Conservation (phyloP, 129 eudicot genomes). For the Oenanthe sinensis region DNA sequence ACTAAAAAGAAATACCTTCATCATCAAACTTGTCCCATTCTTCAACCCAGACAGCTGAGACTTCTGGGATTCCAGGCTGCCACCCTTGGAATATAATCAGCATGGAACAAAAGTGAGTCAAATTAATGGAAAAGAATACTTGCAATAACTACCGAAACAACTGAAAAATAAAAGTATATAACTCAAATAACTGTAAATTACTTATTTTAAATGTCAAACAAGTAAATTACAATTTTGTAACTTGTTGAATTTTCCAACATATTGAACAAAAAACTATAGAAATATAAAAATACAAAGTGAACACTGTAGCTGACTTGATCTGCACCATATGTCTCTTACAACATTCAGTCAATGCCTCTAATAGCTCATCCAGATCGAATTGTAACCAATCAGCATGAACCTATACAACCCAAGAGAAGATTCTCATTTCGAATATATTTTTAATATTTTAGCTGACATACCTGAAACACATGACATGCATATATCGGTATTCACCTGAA, state of each 20-base stretch:
- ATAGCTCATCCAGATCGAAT: conserved; percentile 86
- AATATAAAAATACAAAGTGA: background rate
- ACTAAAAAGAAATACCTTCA: conserved; percentile 50
- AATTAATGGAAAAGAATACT: background rate
- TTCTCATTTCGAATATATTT: background rate
- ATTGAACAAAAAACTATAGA: background rate
- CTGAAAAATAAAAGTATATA: background rate
- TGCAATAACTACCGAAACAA: background rate
- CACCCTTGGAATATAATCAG: conserved; percentile 51
- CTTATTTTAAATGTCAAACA: background rate
- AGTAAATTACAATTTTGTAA: background rate
- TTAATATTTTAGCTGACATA: background rate
- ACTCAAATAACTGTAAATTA: background rate
- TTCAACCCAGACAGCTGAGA: conserved; percentile 94
- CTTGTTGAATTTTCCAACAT: background rate
- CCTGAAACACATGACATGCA: background rate
- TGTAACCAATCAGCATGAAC: conserved; percentile 98
- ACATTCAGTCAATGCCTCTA: conserved; percentile 74
- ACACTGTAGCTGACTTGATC: conserved; percentile 56
- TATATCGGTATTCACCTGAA: conserved; percentile 55
- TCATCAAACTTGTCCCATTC: conserved; percentile 99
- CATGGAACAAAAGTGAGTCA: conserved; percentile 1
- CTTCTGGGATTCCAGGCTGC: conserved; percentile 88
- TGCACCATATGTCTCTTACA: conserved; percentile 65
- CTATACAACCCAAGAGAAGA: conserved; percentile 28